These are phyloP conservation scores for Canna indica DNA, from an alignment of 176 grass and related monocot species.

Conservation along the genomic window DNA sequence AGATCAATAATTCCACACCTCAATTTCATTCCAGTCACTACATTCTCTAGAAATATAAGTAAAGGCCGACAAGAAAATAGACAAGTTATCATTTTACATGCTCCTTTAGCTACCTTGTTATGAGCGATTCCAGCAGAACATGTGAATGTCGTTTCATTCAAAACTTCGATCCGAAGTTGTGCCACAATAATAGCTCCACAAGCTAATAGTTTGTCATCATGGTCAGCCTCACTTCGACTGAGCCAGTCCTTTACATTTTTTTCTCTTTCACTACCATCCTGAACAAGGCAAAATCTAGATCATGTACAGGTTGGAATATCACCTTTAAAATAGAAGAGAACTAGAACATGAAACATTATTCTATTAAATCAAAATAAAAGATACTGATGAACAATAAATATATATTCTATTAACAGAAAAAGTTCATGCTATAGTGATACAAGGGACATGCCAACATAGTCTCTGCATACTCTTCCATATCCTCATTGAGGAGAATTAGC, in stretches of 20 bases:
- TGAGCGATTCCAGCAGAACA: conserved; percentile 92
- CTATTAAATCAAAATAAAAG: not conserved
- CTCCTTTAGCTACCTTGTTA: conserved; percentile 66
- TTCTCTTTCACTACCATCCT: conserved; percentile 48
- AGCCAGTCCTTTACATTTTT: conserved; percentile 59
- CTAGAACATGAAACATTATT: not conserved
- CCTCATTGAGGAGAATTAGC: not conserved
- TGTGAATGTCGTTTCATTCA: conserved; percentile 75
- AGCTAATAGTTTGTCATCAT: conserved; percentile 67
- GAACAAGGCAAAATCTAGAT: conserved; percentile 10
- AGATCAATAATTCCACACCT: not conserved
- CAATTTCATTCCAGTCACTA: not conserved
- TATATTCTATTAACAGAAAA: not conserved
- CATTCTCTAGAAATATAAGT: not conserved
- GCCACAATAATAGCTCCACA: conserved; percentile 85
- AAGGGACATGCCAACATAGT: not conserved
- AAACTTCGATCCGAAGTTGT: conserved; percentile 58
- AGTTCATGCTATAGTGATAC: not conserved
- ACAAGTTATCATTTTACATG: conserved; percentile 27
- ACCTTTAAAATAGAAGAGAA: conserved; percentile 2
- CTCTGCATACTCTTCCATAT: not conserved
- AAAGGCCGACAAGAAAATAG: not conserved
- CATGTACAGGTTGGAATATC: not conserved
- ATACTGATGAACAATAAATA: not conserved
- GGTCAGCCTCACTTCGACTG: conserved; percentile 41